Evolutionary conservation across 345 rosid genomes (phyloP).

Genomic region (Odontarrhena argentea): DNA sequence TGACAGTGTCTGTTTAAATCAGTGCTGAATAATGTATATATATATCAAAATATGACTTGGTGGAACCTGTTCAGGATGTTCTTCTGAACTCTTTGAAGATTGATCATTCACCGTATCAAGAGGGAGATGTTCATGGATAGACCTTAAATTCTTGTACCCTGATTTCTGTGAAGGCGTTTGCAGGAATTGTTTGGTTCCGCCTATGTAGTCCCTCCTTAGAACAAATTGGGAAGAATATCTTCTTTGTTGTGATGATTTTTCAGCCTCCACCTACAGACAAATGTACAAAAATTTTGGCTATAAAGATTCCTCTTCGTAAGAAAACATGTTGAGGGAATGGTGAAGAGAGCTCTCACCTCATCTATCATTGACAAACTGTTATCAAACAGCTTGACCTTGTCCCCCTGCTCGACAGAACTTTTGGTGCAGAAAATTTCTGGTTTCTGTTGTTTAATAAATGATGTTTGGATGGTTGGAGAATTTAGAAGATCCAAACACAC

Average conservation of each 20-base stretch:
- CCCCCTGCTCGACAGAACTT: constrained; percentile 43
- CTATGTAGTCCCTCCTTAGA: constrained; percentile 49
- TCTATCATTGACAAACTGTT: constrained; percentile 53
- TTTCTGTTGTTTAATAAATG: constrained; percentile 38
- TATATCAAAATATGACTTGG: constrained; percentile 20
- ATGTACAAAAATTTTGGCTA: neutral
- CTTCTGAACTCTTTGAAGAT: constrained; percentile 22
- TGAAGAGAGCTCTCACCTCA: constrained; percentile 47
- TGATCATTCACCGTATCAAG: constrained; percentile 41
- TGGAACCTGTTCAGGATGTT: constrained; percentile 48
- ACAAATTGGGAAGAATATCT: constrained; percentile 60
- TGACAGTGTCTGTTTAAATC: neutral
- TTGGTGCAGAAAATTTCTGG: constrained; percentile 28
- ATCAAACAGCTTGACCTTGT: constrained; percentile 55
- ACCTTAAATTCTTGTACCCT: constrained; percentile 31
- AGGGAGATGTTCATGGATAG: constrained; percentile 35
- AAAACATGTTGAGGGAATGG: constrained; percentile 1
- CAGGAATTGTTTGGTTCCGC: constrained; percentile 48
- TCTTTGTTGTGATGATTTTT: constrained; percentile 49
- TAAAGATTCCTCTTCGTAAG: constrained; percentile 8
- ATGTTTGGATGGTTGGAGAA: constrained; percentile 56
- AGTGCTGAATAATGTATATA: neutral
- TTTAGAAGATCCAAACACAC: constrained; percentile 60
- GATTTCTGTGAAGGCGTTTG: constrained; percentile 45
- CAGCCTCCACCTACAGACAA: constrained; percentile 46